These are phyloP conservation scores for Aspergillus sp. DNA, from an alignment of 2,329 filamentous ascomycete species.

Conservation along the genomic window DNA sequence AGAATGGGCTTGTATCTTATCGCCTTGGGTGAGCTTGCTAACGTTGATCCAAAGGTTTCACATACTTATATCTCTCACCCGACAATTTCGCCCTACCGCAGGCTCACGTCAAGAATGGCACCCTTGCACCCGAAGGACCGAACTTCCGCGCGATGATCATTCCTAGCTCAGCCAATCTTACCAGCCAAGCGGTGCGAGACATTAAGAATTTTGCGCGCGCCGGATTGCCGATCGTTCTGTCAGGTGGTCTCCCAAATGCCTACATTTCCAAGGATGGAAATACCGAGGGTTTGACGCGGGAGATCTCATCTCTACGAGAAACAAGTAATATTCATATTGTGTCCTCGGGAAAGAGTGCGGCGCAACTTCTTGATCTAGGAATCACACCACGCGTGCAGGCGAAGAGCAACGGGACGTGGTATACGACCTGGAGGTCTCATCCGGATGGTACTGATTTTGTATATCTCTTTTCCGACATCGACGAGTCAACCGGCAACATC, in stretches of 20 bases:
- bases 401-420: constrained; percentile 31
- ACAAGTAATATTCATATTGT: constrained; percentile 38
- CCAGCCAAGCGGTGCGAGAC: constrained; percentile 8
- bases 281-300: constrained; percentile 32
- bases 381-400: constrained; percentile 33
- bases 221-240: constrained; percentile 42
- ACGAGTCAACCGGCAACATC: constrained; percentile 21
- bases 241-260: constrained; percentile 2
- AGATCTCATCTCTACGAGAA: constrained; percentile 22
- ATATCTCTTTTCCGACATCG: neutral
- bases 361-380: constrained; percentile 28
- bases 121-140: constrained; percentile 25
- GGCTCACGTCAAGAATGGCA: constrained; percentile 36
- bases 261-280: constrained; percentile 9
- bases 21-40: neutral
- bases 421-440: constrained; percentile 11
- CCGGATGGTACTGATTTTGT: neutral
- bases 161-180: constrained; percentile 15
- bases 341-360: constrained; percentile 28
- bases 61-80: constrained; percentile 48
- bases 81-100: constrained; percentile 45
- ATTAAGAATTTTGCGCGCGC: constrained; percentile 13
- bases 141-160: constrained; percentile 27
- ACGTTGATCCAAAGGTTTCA: constrained; percentile 28
- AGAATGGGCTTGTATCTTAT: neutral